These are phyloP conservation scores for Gossypium davidsonii DNA, from an alignment of 441 rosid species.

Conservation along the genomic window DNA sequence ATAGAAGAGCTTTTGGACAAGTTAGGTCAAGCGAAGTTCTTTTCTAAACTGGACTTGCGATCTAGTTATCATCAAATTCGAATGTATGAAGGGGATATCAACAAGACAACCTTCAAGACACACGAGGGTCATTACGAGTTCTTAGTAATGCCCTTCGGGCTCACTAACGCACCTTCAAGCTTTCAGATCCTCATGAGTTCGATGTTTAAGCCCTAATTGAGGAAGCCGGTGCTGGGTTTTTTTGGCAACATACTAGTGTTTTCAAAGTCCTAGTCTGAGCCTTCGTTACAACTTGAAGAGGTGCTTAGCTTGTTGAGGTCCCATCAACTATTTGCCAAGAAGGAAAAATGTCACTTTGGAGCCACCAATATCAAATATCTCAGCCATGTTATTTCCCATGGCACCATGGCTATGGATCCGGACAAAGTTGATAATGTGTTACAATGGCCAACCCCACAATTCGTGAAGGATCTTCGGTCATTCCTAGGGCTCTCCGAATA, in stretches of 20 bases:
- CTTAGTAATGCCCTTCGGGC: neutral
- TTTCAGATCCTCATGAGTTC: neutral
- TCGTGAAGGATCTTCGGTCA: neutral
- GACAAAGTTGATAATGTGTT: neutral
- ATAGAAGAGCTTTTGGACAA: neutral
- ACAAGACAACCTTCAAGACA: neutral
- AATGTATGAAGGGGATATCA: neutral
- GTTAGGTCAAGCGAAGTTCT: neutral
- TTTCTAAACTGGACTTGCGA: neutral
- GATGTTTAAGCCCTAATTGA: neutral
- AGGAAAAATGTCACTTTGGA: neutral
- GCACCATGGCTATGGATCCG: neutral
- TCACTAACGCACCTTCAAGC: neutral
- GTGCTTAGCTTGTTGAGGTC: neutral
- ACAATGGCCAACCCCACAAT: neutral
- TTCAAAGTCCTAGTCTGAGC: neutral
- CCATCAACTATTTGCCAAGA: neutral
- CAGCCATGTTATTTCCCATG: neutral
- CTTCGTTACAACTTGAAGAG: neutral
- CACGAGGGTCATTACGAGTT: neutral
- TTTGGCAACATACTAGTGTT: neutral
- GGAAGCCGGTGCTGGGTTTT: neutral
- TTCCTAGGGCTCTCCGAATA: neutral
- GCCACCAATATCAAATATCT: neutral
- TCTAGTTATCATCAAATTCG: neutral